Base-by-base conservation (phyloP, 192 early-diverging fungal species). In the Backusella psychrophila region DNA sequence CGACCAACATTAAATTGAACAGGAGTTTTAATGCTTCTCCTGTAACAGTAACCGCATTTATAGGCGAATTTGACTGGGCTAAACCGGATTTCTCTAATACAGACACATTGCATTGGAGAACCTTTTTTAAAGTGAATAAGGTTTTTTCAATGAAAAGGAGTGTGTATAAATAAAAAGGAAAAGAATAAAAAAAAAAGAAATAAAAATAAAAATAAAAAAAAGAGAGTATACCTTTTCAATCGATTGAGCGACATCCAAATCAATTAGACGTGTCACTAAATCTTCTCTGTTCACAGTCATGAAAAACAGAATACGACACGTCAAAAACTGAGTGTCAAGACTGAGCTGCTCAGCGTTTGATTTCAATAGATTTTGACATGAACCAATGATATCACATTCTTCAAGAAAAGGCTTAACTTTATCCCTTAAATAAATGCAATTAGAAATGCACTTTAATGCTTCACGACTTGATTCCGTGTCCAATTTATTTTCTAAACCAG, bases 371-470 rank as follows among this genome's bases (percentile, higher is more conserved):
- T 68, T 36, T 34, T 82, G 69, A 34, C 85, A 82, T 9, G 69
- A 41, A 6, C 78, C 67, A 15, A 86, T 74, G 19, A 88, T 85
- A 23, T 87, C 82, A 39, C 77, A 26, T 19, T 85, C 78, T 26
- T 86, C 80, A 66, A 93, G 85, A 21, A 77, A 73, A 2, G 66
- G 71, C 38, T 87, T 84, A 6, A 87, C 85, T 4, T 72, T 56
- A 4, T 84, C 85, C 4, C 88, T 83, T 23, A 91, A 81, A 26
- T 92, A 76, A 53, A 93, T 77, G n/a, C 84, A 81, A 72, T 94
- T 94, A 1, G 87, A 85, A 34, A 94, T 77, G 56, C 90, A 91
- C 38, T 93, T 94, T n/a, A 94, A 74, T 4, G 91, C 87, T 74
- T 87, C 88, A 46, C 79, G 71, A 12, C 81, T 78, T 4, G 77